phyloP scores from a whole-genome alignment of 371 early-diverging fungal species.

The Mucor plumbeus region DNA sequence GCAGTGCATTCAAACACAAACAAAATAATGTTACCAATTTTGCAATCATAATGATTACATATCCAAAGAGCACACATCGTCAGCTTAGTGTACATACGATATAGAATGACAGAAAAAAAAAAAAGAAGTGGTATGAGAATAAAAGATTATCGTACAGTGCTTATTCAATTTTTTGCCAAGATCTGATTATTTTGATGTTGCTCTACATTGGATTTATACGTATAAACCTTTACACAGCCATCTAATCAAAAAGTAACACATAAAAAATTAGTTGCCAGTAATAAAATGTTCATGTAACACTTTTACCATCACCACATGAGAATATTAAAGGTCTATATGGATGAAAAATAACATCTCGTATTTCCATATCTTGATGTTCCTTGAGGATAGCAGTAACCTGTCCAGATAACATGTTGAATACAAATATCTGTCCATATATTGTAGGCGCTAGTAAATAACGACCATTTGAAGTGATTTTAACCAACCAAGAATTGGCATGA shows the following conservation, averaged over 20 bases:
- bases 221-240: constrained; percentile 49
- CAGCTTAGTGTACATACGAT: not conserved
- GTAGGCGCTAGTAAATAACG: constrained; percentile 88
- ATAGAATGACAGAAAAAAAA: not conserved
- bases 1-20: too few species aligned
- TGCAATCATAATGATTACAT: not conserved
- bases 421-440: constrained; percentile 83
- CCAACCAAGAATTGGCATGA: constrained; percentile 90
- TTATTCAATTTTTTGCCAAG: not conserved
- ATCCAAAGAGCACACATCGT: not conserved
- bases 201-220: constrained; percentile 25
- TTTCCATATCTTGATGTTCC: constrained; percentile 85
- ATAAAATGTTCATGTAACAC: not conserved
- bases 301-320: constrained; percentile 83
- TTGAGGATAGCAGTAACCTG: constrained; percentile 76
- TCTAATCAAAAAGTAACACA: constrained; percentile 20
- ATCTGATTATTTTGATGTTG: not conserved
- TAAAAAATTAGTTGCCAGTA: too few species aligned
- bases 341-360: constrained; percentile 92
- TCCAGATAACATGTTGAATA: constrained; percentile 78
- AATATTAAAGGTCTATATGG: constrained; percentile 79
- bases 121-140: not conserved
- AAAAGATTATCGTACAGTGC: not conserved
- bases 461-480: constrained; percentile 85
- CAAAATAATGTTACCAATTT: not conserved